Base-by-base conservation (phyloP, 2,329 filamentous ascomycete genomes). In the Colletotrichum filicis region DNA sequence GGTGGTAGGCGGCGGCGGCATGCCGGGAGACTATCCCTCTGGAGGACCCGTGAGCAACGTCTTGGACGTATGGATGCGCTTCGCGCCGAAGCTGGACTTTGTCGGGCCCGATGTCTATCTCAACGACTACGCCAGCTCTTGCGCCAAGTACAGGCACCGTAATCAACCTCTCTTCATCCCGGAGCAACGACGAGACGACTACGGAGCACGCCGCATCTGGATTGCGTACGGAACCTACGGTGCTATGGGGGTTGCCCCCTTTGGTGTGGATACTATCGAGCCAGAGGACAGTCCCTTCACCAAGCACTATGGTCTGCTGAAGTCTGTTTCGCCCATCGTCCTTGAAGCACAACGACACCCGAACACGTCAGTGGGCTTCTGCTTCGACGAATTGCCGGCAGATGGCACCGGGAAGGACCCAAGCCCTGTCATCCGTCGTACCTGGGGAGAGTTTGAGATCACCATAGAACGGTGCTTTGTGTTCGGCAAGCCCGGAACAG, bases 61-160 rank as follows among this genome's bases (percentile, higher is more conserved):
- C 0, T 30, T 83, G 14, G 81, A 83, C 26, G 76, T 83, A 11
- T 87, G 84, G 83, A 75, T 80, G 16, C 76, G 77, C 49, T 82
- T 82, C 57, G 81, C 85, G 0, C 83, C 83, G 0, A 74, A 79
- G 1, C 80, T 87, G 2, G 85, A 87, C 66, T 83, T 88, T 16
- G 79, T 87, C n/a, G 80, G 83, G 0, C 86, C 86, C 0, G 86
- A 88, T 49, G 32, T 87, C 6, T 87, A 88, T 71, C 81, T 87
- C 14, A 83, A 87, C 68, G 82, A 87, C 35, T 87, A 87, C 71
- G 80, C 82, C 46, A 78, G 73, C 0, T 80, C 83, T 0, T 88
- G 86, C 66, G 76, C 75, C 22, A 80, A 83, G 19, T 88, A 87
- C 69, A 76, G 81, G 3, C 83, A 86, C 66, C 77, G 80, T 3